Evolutionary conservation across 2,329 filamentous ascomycete species (phyloP).

Genomic region (Incumbomyces delicatus): DNA sequence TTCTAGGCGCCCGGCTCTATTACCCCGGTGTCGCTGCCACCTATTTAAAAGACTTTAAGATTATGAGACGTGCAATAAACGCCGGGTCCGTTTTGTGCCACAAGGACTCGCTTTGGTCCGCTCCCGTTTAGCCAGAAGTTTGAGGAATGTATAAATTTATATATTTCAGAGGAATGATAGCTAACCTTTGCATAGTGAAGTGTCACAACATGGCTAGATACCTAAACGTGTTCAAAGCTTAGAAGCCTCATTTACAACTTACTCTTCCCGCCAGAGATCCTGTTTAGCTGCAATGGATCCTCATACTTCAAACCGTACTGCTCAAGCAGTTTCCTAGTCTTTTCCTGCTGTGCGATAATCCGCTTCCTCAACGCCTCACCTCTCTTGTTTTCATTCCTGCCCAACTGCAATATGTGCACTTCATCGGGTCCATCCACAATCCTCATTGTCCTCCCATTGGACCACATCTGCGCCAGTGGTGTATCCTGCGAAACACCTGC

Average conservation of each 20-base stretch:
- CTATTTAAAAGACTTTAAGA: no score
- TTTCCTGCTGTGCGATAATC: constrained; percentile 18
- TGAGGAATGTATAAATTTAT: no score
- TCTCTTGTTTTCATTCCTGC: constrained; percentile 46
- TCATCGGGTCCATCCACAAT: constrained; percentile 94
- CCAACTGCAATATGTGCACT: constrained; percentile 62
- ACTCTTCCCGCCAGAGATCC: constrained; percentile 11
- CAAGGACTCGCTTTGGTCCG: no score
- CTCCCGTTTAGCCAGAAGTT: no score
- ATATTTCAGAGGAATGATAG: no score
- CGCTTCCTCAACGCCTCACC: constrained; percentile 23
- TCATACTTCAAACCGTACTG: constrained; percentile 16
- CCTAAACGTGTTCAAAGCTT: no score
- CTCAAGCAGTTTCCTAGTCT: constrained; percentile 15
- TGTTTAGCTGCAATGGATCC: constrained; percentile 17
- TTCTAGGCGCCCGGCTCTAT: no score
- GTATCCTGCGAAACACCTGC: constrained; percentile 92
- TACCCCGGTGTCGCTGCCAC: no score
- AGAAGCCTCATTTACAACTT: constrained; percentile 3
- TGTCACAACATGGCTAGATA: no score
- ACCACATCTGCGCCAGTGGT: constrained; percentile 58
- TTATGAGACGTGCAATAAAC: no score
- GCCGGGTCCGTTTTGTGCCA: no score
- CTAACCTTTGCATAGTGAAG: no score
- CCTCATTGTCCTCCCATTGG: constrained; percentile 78